phyloP scores from a whole-genome alignment of 2,329 filamentous ascomycete genomes.

The Pyrenochaeta sp. region DNA sequence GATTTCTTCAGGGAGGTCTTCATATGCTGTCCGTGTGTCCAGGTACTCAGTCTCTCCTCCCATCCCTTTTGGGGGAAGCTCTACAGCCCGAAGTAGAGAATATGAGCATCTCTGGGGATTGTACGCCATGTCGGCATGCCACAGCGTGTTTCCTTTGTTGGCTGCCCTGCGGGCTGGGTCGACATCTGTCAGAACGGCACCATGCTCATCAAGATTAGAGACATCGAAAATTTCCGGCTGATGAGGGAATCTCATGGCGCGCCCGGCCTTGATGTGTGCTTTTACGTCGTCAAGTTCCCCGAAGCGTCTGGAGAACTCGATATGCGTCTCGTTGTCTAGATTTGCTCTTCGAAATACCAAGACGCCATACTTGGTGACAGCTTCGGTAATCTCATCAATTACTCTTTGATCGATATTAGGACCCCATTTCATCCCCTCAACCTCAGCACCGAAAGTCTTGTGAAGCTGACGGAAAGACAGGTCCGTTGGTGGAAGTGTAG shows the following conservation, averaged over 20 bases:
- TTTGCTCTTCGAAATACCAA: slow-evolving; percentile 59
- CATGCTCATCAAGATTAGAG: slow-evolving; percentile 59
- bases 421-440: slow-evolving; percentile 46
- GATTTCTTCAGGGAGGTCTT: slow-evolving; percentile 33
- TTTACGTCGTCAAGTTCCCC: slow-evolving; percentile 65
- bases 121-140: slow-evolving; percentile 31
- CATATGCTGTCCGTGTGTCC: slow-evolving; percentile 32
- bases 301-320: slow-evolving; percentile 58
- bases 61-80: slow-evolving; percentile 27
- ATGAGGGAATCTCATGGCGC: slow-evolving; percentile 47
- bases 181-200: slow-evolving; percentile 42
- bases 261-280: slow-evolving; percentile 52
- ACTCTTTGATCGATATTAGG: slow-evolving; percentile 40
- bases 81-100: slow-evolving; percentile 26
- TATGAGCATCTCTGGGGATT: slow-evolving; percentile 27
- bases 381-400: slow-evolving; percentile 16
- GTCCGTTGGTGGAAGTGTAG: too few species aligned
- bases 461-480: too few species aligned
- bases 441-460: slow-evolving; percentile 47
- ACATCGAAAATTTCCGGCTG: slow-evolving; percentile 63
- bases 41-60: slow-evolving; percentile 34
- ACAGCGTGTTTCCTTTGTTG: slow-evolving; percentile 38
- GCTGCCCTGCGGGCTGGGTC: slow-evolving; percentile 22
- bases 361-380: slow-evolving; percentile 56
- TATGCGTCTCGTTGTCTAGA: slow-evolving; percentile 58